Percentiles rank a stretch among this genome's conserved stretches.
Conservation (phyloP, 257 asterid genomes). For the Gardenia jasminoides region DNA sequence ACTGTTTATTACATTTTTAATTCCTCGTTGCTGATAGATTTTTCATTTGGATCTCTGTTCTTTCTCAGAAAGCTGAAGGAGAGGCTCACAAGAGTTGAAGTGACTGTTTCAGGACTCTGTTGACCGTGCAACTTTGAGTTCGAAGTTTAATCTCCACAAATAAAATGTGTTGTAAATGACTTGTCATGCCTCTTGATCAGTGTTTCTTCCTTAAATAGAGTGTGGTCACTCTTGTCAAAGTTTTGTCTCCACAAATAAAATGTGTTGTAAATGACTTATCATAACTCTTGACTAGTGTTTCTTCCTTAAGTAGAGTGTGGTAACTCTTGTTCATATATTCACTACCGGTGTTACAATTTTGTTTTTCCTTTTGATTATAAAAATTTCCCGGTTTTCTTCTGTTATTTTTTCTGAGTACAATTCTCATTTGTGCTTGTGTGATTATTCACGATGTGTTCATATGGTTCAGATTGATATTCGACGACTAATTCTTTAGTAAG, state of each 20-base stretch:
- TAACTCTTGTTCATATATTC: slow-evolving; percentile 8
- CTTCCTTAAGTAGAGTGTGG: slow-evolving; percentile 1
- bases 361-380: background rate
- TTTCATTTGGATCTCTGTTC: background rate
- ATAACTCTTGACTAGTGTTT: background rate
- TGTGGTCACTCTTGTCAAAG: slow-evolving; percentile 14
- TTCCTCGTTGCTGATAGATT: background rate
- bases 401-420: background rate
- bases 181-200: background rate
- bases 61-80: slow-evolving; percentile 36
- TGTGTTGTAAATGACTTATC: slow-evolving; percentile 8
- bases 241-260: slow-evolving; percentile 16
- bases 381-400: background rate
- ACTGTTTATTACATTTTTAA: background rate
- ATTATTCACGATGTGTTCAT: background rate
- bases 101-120: background rate
- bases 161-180: slow-evolving; percentile 21
- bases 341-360: background rate
- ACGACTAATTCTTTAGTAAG: background rate
- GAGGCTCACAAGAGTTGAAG: slow-evolving; percentile 28
- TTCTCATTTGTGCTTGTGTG: background rate
- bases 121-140: slow-evolving; percentile 8
- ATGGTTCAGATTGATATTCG: background rate
- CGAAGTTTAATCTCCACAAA: slow-evolving; percentile 2
- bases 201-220: background rate